Conservation (phyloP, 768 basidiomycete species). For the Phaeotremella skinneri region DNA sequence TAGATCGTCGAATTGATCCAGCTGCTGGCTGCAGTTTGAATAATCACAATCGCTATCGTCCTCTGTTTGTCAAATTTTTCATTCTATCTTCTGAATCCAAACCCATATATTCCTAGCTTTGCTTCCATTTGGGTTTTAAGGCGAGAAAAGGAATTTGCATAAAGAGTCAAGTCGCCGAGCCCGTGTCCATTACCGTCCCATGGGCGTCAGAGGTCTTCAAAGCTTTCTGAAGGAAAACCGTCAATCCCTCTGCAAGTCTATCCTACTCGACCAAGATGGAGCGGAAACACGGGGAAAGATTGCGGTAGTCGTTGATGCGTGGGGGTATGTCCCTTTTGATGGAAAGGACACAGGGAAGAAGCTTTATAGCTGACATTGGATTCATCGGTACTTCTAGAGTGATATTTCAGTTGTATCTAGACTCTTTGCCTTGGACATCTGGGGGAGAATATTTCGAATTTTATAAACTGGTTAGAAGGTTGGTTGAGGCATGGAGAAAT, state of each 20-base stretch:
- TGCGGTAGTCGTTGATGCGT: slow-evolving; percentile 50
- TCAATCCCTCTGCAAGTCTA: slow-evolving; percentile 37
- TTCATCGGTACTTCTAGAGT: slow-evolving; percentile 26
- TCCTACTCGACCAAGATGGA: slow-evolving; percentile 20
- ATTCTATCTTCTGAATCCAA: too few species aligned
- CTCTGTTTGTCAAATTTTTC: too few species aligned
- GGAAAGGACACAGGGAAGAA: too few species aligned
- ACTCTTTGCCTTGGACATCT: slow-evolving; percentile 44
- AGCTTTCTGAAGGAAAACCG: slow-evolving; percentile 50
- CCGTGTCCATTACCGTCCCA: slow-evolving; percentile 11
- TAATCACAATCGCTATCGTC: too few species aligned
- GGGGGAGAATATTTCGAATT: slow-evolving; percentile 50
- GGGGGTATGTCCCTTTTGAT: slow-evolving; percentile 40
- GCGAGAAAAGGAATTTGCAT: too few species aligned
- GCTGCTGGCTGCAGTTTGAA: too few species aligned
- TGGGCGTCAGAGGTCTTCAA: slow-evolving; percentile 51
- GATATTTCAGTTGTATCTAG: slow-evolving; percentile 47
- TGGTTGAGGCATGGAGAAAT: slow-evolving; percentile 39
- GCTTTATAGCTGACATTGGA: neutral
- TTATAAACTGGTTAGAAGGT: slow-evolving; percentile 35
- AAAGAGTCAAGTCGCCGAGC: too few species aligned
- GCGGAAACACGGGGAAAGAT: slow-evolving; percentile 10
- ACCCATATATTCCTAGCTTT: too few species aligned
- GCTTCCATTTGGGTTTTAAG: too few species aligned
- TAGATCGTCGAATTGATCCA: too few species aligned